Evolutionary conservation across 352 stramenopile species (phyloP).

Genomic region (Lagenidium sp.): DNA sequence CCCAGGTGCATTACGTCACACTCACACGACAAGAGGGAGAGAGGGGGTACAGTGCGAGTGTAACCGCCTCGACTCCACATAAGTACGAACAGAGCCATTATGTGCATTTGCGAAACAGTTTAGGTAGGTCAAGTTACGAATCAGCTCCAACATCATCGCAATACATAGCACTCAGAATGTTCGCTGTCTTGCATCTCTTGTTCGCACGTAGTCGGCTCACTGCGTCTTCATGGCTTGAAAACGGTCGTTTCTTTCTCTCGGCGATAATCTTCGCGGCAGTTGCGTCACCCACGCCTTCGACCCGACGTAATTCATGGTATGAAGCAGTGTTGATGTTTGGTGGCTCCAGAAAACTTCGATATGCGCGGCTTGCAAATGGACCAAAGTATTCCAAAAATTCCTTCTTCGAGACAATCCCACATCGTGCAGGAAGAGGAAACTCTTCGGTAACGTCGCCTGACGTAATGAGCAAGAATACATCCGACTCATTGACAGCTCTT

Average conservation of each 20-base stretch:
- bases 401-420: conserved; percentile 3
- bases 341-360: conserved; percentile 1
- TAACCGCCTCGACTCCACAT: no score
- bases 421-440: conserved; percentile 6
- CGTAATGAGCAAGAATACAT: conserved; percentile 8
- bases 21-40: no score
- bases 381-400: conserved; percentile 4
- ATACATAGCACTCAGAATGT: conserved; percentile 4
- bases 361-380: conserved; percentile 3
- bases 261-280: conserved; percentile 1
- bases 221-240: conserved; percentile 6
- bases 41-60: no score
- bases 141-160: conserved; percentile 6
- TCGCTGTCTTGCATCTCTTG: conserved; percentile 7
- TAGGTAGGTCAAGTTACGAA: conserved; percentile 3
- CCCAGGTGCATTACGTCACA: no score
- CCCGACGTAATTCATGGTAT: conserved; percentile 5
- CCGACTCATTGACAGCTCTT: conserved; percentile 1
- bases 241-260: conserved; percentile 3
- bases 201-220: conserved; percentile 3
- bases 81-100: no score
- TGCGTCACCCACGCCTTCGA: conserved; percentile 4
- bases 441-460: conserved; percentile 2
- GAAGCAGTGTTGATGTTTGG: conserved; percentile 5
- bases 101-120: conserved; percentile 2